Base-by-base conservation (phyloP, 352 stramenopile genomes). In the Pythium diclinum region DNA sequence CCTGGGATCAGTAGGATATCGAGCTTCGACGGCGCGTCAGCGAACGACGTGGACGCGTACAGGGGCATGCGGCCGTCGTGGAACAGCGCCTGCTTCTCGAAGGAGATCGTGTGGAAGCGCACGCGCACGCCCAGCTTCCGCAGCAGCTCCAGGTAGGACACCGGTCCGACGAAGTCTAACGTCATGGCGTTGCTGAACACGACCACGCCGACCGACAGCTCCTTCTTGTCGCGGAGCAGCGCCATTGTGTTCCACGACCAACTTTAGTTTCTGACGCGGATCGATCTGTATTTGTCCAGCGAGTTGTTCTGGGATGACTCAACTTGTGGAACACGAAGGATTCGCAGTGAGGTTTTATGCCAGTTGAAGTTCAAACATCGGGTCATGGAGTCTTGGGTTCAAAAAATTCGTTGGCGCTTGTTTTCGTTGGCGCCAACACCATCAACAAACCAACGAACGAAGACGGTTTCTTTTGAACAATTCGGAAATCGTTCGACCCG, bases 121-220 rank as follows among this genome's bases (percentile, higher is more conserved):
- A 83, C 69, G 10, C 68, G 66, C 32, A 83, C 63, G 19, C 57
- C 63, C 32, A 83, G 61, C 5, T 42, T 69, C 36, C 72, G 72
- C 47, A 88, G 74, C 46, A 76, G 69, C 66, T 87, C 77, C 60
- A 85, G 68, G 58, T 84, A 88, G 52, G 76, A 73, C 25, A 75
- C 79, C 9, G 75, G 72, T 3, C 79, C 79, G 49, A 86, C 67
- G 62, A 73, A 85, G 61, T 88, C 79, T 42, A 87, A 72, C 58
- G 76, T 59, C 71, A 82, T 78, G 49, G 82, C 76, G 32, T 67
- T 63, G n/a, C 76, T 65, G 56, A 82, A 89, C 30, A 89, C 71
- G 52, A 88, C 66, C 23, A 88, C 75, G 55, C 75, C 79, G 17
- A 88, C 64, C 7, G 33, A 59, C n/a, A 88, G 59, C 60, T 67